These are phyloP conservation scores for Gracilariopsis chorda DNA, from an alignment of 23 red algal genomes.

Conservation along the genomic window DNA sequence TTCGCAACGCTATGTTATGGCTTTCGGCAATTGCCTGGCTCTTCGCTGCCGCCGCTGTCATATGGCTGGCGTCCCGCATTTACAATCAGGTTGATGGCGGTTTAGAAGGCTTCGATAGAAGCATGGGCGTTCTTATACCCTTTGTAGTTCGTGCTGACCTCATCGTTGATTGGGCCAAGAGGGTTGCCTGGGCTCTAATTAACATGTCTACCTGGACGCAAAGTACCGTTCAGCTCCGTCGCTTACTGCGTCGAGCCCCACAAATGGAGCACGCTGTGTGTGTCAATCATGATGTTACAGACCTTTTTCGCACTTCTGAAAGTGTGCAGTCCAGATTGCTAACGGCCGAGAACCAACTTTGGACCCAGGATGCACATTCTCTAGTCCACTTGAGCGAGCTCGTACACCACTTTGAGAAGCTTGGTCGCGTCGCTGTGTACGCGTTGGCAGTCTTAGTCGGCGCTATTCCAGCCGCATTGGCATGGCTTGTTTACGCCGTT, in stretches of 20 bases:
- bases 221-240: neutral
- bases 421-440: constrained; percentile 46
- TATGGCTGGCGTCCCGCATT: constrained; percentile 10
- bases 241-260: constrained; percentile 1
- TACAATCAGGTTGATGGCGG: constrained; percentile 22
- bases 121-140: constrained; percentile 30
- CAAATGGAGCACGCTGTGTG: neutral
- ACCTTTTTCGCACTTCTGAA: neutral
- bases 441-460: neutral
- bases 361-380: constrained; percentile 31
- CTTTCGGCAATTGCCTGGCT: constrained; percentile 24
- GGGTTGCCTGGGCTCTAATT: constrained; percentile 35
- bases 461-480: neutral
- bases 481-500: constrained; percentile 11
- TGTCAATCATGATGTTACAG: neutral
- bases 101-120: constrained; percentile 41
- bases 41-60: constrained; percentile 36
- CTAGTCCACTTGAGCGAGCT: neutral
- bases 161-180: constrained; percentile 48
- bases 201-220: constrained; percentile 49
- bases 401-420: constrained; percentile 29
- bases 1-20: constrained; percentile 47
- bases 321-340: neutral
- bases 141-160: constrained; percentile 47
- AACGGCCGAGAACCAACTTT: constrained; percentile 3